Base-by-base conservation (phyloP, 495 filamentous ascomycete species). In the Cryomyces minteri region DNA sequence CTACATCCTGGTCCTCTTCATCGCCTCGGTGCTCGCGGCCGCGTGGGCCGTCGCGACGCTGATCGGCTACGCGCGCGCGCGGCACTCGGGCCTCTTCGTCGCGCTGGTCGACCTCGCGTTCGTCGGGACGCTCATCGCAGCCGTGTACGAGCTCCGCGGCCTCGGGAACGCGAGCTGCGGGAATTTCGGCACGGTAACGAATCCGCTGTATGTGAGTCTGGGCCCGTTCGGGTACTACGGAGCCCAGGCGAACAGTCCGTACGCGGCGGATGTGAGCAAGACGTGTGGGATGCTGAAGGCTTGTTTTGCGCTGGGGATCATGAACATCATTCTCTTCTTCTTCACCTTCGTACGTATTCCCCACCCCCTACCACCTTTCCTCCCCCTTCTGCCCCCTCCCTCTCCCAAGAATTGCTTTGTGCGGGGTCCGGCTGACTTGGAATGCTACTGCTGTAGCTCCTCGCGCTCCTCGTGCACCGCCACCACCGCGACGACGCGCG, bases 1-100 rank as follows among this genome's bases (percentile, higher is more conserved):
- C 51, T 82, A 77, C 65, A 79, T 92, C 63, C 77, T 94, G 25
- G 70, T 92, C 48, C 77, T 94, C 51, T 94, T 94, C 76, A 94
- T 94, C 64, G 77, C 82, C 58, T 80, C 79, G 37, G 78, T 84
- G 4, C 72, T 94, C 40, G 87, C 72, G 10, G 67, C 74, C 31
- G 83, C 77, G 56, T 94, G 86, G 86, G 69, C 74, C 37, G 53
- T 92, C 59, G 77, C 74, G 59, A 94, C 87, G 4, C 64, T 93
- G 9, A 79, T 94, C 70, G 71, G 72, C 49, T 85, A 86, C 66
- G 72, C 78, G 54, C 79, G 81, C 32, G 77, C 80, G 37, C 67
- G 70, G 31, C 65, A 73, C 61, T 83, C 84, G 53, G 76, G 80
- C 37, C 59, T 65, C 51, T 88, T 93, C 71, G 80, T 92, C 47